These are phyloP conservation scores for Penicillium vulpinum DNA, from an alignment of 2,329 filamentous ascomycete species.

Conservation along the genomic window DNA sequence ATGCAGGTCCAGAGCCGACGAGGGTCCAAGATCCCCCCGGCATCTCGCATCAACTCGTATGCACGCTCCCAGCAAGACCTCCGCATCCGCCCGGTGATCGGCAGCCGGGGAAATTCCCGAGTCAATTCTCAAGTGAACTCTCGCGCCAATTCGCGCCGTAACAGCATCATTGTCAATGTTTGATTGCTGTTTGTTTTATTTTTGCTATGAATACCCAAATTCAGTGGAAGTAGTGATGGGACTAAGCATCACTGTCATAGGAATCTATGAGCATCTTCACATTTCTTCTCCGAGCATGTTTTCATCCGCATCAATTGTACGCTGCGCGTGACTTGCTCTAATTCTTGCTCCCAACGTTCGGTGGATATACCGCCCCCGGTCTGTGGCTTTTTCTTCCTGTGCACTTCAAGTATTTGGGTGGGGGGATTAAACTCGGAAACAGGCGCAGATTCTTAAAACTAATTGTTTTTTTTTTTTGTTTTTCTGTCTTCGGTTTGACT, in stretches of 20 bases:
- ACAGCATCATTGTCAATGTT: constrained; percentile 18
- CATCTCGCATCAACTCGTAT: constrained; percentile 40
- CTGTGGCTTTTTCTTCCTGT: background rate
- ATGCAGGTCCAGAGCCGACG: constrained; percentile 30
- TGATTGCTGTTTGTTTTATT: background rate
- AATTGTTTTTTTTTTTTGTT: constrained; percentile 2
- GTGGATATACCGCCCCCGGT: background rate
- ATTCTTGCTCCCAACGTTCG: constrained; percentile 5
- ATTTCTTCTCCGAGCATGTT: constrained; percentile 24
- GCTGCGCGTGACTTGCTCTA: constrained; percentile 22
- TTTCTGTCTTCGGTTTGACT: background rate
- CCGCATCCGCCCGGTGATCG: constrained; percentile 37
- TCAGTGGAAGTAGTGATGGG: background rate
- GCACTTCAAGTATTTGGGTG: background rate
- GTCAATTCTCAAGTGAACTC: constrained; percentile 35
- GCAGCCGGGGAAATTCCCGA: constrained; percentile 38
- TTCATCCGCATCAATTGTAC: constrained; percentile 18
- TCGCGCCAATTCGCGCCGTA: constrained; percentile 33
- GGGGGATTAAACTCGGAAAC: background rate
- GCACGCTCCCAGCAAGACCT: constrained; percentile 43
- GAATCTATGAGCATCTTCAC: constrained; percentile 13
- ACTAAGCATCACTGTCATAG: background rate
- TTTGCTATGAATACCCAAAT: background rate
- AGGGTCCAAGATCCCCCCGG: constrained; percentile 36
- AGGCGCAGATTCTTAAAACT: background rate